Conservation (phyloP, 192 early-diverging fungal species). For the Backusella australiensis region DNA sequence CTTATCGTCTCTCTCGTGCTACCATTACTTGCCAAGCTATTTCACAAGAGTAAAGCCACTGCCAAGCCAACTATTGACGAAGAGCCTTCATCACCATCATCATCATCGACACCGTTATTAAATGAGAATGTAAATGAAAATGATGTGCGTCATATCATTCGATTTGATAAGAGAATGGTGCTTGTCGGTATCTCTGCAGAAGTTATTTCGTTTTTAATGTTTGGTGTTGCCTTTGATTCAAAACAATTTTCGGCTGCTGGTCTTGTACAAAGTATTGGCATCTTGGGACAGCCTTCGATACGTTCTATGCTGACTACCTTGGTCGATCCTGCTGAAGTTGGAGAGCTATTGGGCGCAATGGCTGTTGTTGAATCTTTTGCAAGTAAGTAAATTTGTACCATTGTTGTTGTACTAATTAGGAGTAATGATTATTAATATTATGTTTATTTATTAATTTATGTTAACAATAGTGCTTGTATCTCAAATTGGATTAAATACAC, state of each 20-base stretch:
- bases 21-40: slow-evolving; percentile 33
- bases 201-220: slow-evolving; percentile 20
- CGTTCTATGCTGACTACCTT: slow-evolving; percentile 43
- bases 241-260: slow-evolving; percentile 17
- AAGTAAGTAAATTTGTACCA: slow-evolving; percentile 10
- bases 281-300: slow-evolving; percentile 37
- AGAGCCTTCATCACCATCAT: neutral
- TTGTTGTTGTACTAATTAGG: neutral
- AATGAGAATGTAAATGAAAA: neutral
- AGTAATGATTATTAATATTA: neutral
- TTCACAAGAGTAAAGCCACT: slow-evolving; percentile 17
- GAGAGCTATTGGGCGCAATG: slow-evolving; percentile 47
- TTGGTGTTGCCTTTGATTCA: slow-evolving; percentile 29
- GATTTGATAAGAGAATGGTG: slow-evolving; percentile 47
- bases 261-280: slow-evolving; percentile 28
- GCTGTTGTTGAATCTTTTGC: slow-evolving; percentile 44
- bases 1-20: slow-evolving; percentile 33
- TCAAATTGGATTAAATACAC: slow-evolving; percentile 41
- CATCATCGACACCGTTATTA: neutral
- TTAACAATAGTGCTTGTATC: slow-evolving; percentile 29
- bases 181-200: slow-evolving; percentile 38
- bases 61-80: neutral
- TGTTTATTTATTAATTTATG: neutral
- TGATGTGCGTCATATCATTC: slow-evolving; percentile 3
- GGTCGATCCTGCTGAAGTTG: slow-evolving; percentile 45